phyloP scores from a whole-genome alignment of 805 yeast genomes.

The Yarrowia sp. region DNA sequence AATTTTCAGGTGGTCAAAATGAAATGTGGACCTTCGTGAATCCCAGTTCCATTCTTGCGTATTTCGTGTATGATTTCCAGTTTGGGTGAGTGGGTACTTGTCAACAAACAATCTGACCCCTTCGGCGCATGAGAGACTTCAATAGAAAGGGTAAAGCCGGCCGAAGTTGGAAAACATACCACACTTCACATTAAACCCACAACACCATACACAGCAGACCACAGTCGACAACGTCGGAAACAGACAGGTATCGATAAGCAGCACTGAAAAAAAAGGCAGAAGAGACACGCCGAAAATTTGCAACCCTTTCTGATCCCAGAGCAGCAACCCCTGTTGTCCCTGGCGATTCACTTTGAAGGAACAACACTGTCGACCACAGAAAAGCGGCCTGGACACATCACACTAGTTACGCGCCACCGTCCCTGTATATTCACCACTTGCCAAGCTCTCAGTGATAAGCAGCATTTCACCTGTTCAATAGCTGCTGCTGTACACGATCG shows the following conservation, averaged over 20 bases:
- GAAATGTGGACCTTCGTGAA: not conserved
- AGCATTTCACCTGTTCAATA: not conserved
- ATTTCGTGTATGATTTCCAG: not conserved
- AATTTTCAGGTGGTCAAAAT: not conserved
- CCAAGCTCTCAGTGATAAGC: not conserved
- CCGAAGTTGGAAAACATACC: slow-evolving; percentile 10
- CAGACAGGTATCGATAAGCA: not conserved
- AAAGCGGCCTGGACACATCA: not conserved
- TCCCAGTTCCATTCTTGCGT: not conserved
- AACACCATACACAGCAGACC: not conserved
- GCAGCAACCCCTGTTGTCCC: slow-evolving; percentile 21
- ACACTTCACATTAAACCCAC: slow-evolving; percentile 15
- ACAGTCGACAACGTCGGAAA: not conserved
- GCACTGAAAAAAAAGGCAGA: not conserved
- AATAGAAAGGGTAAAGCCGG: slow-evolving; percentile 21
- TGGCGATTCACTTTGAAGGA: slow-evolving; percentile 1
- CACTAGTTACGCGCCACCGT: not conserved
- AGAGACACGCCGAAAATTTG: not conserved
- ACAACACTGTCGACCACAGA: not conserved
- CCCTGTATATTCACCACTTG: not conserved
- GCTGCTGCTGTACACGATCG: not conserved
- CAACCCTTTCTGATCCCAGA: not conserved
- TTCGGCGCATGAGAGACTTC: slow-evolving; percentile 22
- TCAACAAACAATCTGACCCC: slow-evolving; percentile 19
- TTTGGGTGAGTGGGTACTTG: slow-evolving; percentile 4